Evolutionary conservation across 108 stramenopile species (phyloP).

Genomic region (Pseudonitzschia pungens): DNA sequence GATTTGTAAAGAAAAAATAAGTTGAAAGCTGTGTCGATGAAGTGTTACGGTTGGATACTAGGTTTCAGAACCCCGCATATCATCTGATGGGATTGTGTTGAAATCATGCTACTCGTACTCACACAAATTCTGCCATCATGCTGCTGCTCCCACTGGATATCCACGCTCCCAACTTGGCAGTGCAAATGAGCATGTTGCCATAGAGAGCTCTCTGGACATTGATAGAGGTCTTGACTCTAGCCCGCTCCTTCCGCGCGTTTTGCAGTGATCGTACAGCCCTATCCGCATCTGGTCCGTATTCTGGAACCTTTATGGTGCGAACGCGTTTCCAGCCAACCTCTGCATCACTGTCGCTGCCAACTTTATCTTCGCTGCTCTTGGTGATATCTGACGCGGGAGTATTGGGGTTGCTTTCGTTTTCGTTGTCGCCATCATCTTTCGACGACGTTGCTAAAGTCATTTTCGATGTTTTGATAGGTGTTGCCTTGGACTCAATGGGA

Average conservation of each 20-base stretch:
- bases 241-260: constrained; percentile 39
- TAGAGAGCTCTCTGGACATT: constrained; percentile 82
- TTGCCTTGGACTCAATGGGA: not conserved
- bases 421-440: not conserved
- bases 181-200: constrained; percentile 90
- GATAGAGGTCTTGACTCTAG: constrained; percentile 43
- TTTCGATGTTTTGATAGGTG: not conserved
- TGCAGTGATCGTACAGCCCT: constrained; percentile 24
- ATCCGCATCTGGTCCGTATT: constrained; percentile 40
- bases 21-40: too few relatives aligned
- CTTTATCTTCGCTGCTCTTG: not conserved
- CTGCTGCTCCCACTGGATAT: constrained; percentile 84
- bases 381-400: not conserved
- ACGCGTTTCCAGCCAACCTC: constrained; percentile 1
- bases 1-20: too few relatives aligned
- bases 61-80: not conserved
- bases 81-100: not conserved
- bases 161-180: constrained; percentile 88
- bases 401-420: not conserved
- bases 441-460: not conserved
- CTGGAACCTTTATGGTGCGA: constrained; percentile 26
- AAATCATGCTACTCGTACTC: not conserved
- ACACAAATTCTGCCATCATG: constrained; percentile 93
- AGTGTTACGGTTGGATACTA: not conserved
- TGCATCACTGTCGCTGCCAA: not conserved